Evolutionary conservation across 192 early-diverging fungal species (phyloP).

Genomic region (Coemansia sp.): DNA sequence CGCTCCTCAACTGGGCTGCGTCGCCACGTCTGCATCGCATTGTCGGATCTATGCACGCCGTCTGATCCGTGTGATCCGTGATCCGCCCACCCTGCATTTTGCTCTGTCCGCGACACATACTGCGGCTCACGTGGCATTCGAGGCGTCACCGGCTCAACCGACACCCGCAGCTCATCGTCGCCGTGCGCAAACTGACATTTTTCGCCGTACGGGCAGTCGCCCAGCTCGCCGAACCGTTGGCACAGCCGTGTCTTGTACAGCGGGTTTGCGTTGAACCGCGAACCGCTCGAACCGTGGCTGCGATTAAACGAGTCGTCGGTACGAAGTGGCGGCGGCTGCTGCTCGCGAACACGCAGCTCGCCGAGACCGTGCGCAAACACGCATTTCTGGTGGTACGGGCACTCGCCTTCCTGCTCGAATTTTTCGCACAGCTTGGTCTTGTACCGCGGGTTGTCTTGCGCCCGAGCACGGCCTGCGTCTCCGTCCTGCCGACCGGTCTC

Average conservation of each 20-base stretch:
- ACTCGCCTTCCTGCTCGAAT: constrained; percentile 82
- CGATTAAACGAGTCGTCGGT: constrained; percentile 10
- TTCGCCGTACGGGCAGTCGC: constrained; percentile 80
- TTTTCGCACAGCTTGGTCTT: constrained; percentile 86
- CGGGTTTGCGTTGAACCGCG: constrained; percentile 56
- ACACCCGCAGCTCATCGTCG: constrained; percentile 44
- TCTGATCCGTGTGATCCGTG: neutral
- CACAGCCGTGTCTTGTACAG: constrained; percentile 83
- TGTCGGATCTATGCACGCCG: too few species aligned
- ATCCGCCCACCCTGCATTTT: constrained; percentile 16
- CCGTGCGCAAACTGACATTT: constrained; percentile 80
- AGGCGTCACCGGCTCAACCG: constrained; percentile 24
- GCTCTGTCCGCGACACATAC: constrained; percentile 10
- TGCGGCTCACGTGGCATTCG: constrained; percentile 26
- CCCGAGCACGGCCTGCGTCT: constrained; percentile 6
- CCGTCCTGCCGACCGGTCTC: neutral
- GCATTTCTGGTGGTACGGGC: constrained; percentile 90
- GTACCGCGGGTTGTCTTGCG: constrained; percentile 74
- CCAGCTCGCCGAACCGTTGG: constrained; percentile 75
- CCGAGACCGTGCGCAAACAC: constrained; percentile 79
- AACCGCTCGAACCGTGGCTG: constrained; percentile 27
- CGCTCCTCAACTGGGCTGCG: constrained; percentile 24
- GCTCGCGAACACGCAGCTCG: constrained; percentile 58
- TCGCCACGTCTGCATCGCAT: constrained; percentile 27
- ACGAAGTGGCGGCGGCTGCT: neutral